Evolutionary conservation across 1,284 basidiomycete genomes (phyloP), one percentile per base, ranked within the genome.

Genomic region (Pholiota adiposa): DNA sequence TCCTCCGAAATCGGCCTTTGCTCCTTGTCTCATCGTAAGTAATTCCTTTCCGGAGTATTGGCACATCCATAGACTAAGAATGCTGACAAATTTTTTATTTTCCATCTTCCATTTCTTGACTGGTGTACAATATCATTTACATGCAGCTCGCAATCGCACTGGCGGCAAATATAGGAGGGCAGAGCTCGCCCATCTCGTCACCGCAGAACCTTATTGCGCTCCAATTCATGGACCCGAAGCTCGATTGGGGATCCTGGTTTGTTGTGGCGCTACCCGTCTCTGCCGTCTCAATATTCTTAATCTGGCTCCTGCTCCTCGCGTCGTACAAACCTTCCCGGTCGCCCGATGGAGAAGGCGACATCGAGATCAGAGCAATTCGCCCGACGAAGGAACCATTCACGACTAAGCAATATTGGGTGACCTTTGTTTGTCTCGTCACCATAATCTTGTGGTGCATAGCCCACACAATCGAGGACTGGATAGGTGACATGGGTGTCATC

Each of bases 401-500:
- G 0, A 65, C 78, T 55, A 94, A 92, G 72, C 97, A 99, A 75
- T 98, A 89, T 75, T 99, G 91, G 85, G 97, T 99, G 18, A 81
- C 88, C 0, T 81, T 89, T 56, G 89, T 99, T 21, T 96, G 93
- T 60, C 65, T 95, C n/a, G 73, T 84, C 43, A 99, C 97, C 1
- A 99, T 99, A 65, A 84, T 72, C 8, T 76, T 99, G 51, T 98
- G 97, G 96, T 97, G 95, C 72, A 74, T 95, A 33, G 96, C 93
- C 69, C 92, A 94, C 71, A 79, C 82, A 68, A 86, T 99, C 60
- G 88, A 97, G 72, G 75, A 79, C 19, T 79, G 81, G 46, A 81
- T 99, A 1, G 97, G 97, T 11, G 96, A 99, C 73, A 99, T 99
- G 96, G 96, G 97, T 23, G 84, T 98, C 68, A 96, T 99, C 67